Conservation (phyloP, 768 basidiomycete species). For the Boletus reticuloceps region DNA sequence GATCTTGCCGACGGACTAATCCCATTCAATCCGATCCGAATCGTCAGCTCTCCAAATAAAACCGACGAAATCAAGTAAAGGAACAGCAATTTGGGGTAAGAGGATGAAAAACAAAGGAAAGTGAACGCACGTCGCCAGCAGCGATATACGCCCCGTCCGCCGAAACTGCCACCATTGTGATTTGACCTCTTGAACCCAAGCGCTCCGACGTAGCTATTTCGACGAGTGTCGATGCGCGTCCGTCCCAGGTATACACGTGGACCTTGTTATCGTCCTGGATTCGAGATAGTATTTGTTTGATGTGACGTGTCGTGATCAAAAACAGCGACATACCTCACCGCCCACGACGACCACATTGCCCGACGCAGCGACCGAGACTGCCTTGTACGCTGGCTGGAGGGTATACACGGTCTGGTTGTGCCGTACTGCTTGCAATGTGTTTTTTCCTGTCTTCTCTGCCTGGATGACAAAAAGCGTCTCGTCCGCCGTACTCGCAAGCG, state of each 20-base stretch:
- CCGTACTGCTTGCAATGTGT: slow-evolving; percentile 59
- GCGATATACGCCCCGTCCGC: slow-evolving; percentile 73
- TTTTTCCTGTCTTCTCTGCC: slow-evolving; percentile 44
- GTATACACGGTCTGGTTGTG: slow-evolving; percentile 67
- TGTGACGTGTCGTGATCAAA: neutral
- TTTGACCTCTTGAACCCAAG: slow-evolving; percentile 52
- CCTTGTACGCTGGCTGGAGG: slow-evolving; percentile 48
- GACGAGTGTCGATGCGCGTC: slow-evolving; percentile 45
- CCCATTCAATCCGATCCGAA: neutral
- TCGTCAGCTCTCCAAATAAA: neutral
- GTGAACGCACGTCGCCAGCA: slow-evolving; percentile 73
- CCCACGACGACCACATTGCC: slow-evolving; percentile 65
- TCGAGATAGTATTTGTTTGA: neutral
- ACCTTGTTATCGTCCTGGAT: slow-evolving; percentile 66
- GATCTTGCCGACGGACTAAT: slow-evolving; percentile 78
- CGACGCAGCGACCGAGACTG: slow-evolving; percentile 56
- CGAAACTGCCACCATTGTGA: slow-evolving; percentile 78
- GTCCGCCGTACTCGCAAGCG: slow-evolving; percentile 57
- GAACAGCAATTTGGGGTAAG: neutral
- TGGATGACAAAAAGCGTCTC: slow-evolving; percentile 57
- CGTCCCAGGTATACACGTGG: slow-evolving; percentile 70
- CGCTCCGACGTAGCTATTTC: slow-evolving; percentile 59
- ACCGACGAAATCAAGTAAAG: neutral
- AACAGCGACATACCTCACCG: slow-evolving; percentile 54
- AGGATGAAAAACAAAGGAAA: neutral